A percentile compares a stretch with the other conserved stretches of the same genome.
Evolutionary conservation across 202 grass and related monocot genomes (phyloP).

Genomic region (Panicum virgatum): DNA sequence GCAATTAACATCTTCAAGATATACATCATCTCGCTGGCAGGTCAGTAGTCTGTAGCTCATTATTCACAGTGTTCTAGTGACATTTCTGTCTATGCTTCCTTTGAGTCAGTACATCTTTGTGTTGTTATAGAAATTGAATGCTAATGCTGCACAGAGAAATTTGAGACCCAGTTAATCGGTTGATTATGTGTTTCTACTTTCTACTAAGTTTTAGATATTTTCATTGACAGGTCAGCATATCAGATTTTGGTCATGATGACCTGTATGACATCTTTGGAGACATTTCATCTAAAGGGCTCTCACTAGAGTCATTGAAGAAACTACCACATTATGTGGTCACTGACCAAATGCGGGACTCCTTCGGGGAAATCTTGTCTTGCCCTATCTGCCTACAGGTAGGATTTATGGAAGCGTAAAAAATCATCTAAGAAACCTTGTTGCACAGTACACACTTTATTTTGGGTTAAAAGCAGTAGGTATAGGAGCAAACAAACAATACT

Average conservation of each 20-base stretch:
- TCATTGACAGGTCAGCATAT: slow-evolving; percentile 46
- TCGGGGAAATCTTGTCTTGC: slow-evolving; percentile 61
- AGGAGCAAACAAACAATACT: background rate
- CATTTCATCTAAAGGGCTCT: slow-evolving; percentile 56
- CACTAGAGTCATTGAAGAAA: slow-evolving; percentile 64
- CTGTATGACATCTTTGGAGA: slow-evolving; percentile 79
- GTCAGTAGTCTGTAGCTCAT: slow-evolving; percentile 39
- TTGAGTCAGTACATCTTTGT: background rate
- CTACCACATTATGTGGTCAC: slow-evolving; percentile 58
- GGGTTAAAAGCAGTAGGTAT: background rate
- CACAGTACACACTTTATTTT: background rate
- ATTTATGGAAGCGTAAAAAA: background rate
- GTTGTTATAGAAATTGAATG: slow-evolving; percentile 17
- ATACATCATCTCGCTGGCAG: slow-evolving; percentile 57
- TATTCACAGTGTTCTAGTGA: background rate
- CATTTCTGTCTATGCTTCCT: background rate
- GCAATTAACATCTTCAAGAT: slow-evolving; percentile 50
- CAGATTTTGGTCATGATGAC: slow-evolving; percentile 63
- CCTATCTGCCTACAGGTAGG: slow-evolving; percentile 84
- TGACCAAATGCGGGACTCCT: slow-evolving; percentile 44
- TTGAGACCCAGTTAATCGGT: background rate
- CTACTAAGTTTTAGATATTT: slow-evolving; percentile 12
- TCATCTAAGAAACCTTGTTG: background rate
- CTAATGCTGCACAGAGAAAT: background rate
- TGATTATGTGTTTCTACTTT: slow-evolving; percentile 1